Evolutionary conservation across 345 rosid species (phyloP), one percentile per base, ranked within the genome.

Genomic region (Salix dunnii): DNA sequence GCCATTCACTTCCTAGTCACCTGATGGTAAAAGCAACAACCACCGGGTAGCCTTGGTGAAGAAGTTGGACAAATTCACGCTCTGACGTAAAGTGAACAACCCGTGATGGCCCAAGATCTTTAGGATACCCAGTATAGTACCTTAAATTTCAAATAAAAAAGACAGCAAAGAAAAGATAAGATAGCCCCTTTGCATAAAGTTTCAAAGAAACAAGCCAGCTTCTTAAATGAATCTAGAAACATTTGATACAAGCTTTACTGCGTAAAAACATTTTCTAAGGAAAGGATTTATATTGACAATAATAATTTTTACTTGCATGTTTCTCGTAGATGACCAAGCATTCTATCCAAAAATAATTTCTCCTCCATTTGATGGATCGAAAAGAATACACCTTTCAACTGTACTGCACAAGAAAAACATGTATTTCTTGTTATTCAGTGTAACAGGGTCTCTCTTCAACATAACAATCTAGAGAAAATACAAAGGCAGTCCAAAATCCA

Each of bases 11-110:
- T 73, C 43, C 48, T 79, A 77, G 65, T 81, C 72, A 91, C 99
- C 88, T 91, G 43, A 95, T 89, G 74, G 96, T 93, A 77, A 96
- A 96, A 71, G 97, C 96, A 48, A 91, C 98, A 42, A 89, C 96
- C 31, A 93, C 89, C 2, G 96, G 99, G 61, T 68, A 71, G 17
- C 93, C 93, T 74, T 90, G 85, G 74, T 96, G 99, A 83, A 96
- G 98, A 46, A 93, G 86, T 74, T 93, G 91, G 55, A 93, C 96
- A 86, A 95, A 93, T 78, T 95, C 98, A 43, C 93, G 91, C 86
- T 95, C 97, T 21, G 98, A 93, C 3, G 88, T 87, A 62, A 95
- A 95, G 81, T 95, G 96, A 75, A 90, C 82, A 71, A 91, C 86
- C 1, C 87, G 90, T 13, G 97, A 96, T 68, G 89, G 88, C 67